Conservation (phyloP, 2,329 filamentous ascomycete species). For the Teratosphaeria zuluensis region DNA sequence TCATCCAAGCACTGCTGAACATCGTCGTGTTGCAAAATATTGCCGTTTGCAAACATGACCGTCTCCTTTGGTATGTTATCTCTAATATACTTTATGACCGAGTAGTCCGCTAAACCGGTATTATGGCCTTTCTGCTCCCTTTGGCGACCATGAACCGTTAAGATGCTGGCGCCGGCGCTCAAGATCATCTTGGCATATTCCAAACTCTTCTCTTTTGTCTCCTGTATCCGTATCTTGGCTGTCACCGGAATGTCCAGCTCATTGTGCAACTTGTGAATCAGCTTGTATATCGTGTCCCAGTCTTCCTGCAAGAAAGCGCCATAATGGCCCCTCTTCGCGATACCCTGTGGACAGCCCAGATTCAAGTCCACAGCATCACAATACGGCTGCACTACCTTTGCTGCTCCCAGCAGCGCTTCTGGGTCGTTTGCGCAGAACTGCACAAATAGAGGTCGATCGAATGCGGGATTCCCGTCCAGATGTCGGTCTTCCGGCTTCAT, state of each 20-base stretch:
- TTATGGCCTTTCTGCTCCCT: constrained; percentile 94
- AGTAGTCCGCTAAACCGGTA: constrained; percentile 89
- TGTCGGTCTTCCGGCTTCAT: constrained; percentile 35
- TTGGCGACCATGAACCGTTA: constrained; percentile 82
- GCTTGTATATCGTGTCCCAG: constrained; percentile 67
- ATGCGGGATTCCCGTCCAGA: constrained; percentile 75
- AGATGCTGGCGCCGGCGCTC: constrained; percentile 77
- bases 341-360: constrained; percentile 90
- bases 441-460: constrained; percentile 85
- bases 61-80: constrained; percentile 77
- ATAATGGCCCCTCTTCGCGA: constrained; percentile 82
- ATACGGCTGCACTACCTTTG: constrained; percentile 67
- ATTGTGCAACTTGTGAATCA: constrained; percentile 74
- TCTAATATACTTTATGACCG: constrained; percentile 68
- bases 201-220: constrained; percentile 76
- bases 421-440: constrained; percentile 93
- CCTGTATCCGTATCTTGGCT: constrained; percentile 85
- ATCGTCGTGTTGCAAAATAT: constrained; percentile 73
- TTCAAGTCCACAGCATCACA: constrained; percentile 96
- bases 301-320: constrained; percentile 94
- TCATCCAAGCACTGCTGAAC: constrained; percentile 65
- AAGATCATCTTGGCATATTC: constrained; percentile 84
- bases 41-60: constrained; percentile 94
- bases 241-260: constrained; percentile 77
- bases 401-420: constrained; percentile 68